Base-by-base conservation (phyloP, 1,139 yeast genomes). In the Chernovozyma sophiae-reginae region DNA sequence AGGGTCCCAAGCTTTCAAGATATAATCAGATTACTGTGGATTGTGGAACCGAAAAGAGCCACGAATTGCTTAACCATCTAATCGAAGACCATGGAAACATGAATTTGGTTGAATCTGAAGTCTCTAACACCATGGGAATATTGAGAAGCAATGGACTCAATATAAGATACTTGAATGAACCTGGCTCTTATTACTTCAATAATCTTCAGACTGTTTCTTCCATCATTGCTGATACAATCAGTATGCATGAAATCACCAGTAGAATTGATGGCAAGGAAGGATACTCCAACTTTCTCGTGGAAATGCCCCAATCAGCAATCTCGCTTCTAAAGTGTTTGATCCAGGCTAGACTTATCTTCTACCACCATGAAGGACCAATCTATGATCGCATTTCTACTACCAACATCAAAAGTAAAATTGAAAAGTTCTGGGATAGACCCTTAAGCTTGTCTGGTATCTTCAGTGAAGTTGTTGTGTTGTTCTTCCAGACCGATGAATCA, bases 171-270 rank as follows among this genome's bases (percentile, higher is more conserved):
- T 25, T 32, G 17, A 16, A 10, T 17, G 18, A 23, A 5, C 11
- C 35, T 12, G 35, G 26, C 11, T 24, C 35, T 15, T 42, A 46
- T 18, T 51, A 46, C 30, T 56, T 59, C 36, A 49, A 58, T 38
- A 33, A 44, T 15, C 41, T 60, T 30, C 46, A 43, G 37, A 49
- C 56, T 42, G 33, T 60, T 46, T 47, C 66, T 31, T 32, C 52
- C 24, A 35, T 72, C 38, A 57, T 80, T 48, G 80, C 79, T 42
- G 73, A 79, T 44, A 77, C 84, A 0, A 67, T 81, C 23, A 68
- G 74, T 33, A 71, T 78, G 72, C 55, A 66, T 35, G 87, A 81
- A 49, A 71, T 79, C 20, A 51, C 79, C 0, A 62, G 77, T 1
- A 65, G 87, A 45, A 48, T 71, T 6, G 60, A 60, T 20, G 74